phyloP scores from a whole-genome alignment of 2,329 filamentous ascomycete genomes.

The Ploettnerulaceae sp. region DNA sequence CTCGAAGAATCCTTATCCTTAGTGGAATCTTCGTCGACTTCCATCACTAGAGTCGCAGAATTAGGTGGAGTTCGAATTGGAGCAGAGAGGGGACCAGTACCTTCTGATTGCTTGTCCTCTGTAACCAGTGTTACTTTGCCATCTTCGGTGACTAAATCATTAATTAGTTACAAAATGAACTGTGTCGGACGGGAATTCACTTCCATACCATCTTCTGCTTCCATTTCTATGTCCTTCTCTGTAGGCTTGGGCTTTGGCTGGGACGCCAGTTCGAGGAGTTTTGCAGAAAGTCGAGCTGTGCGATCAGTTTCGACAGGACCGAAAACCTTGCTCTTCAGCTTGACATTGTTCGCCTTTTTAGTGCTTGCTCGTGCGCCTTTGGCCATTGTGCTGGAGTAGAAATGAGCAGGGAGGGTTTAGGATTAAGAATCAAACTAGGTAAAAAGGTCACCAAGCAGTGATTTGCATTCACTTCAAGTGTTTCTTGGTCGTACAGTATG shows the following conservation, averaged over 20 bases:
- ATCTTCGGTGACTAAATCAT: conserved; percentile 16
- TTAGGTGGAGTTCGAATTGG: not conserved
- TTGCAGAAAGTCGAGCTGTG: conserved; percentile 77
- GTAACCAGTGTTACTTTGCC: conserved; percentile 13
- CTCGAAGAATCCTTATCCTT: conserved; percentile 37
- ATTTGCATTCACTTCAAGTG: not conserved
- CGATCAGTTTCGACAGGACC: conserved; percentile 75
- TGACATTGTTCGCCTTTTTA: conserved; percentile 77
- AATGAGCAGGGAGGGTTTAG: not conserved
- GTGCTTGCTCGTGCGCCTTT: conserved; percentile 77
- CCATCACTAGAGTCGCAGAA: conserved; percentile 44
- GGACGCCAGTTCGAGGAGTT: conserved; percentile 73
- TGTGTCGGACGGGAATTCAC: not conserved
- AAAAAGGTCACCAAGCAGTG: not conserved
- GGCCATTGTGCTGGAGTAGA: conserved; percentile 62
- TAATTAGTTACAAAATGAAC: conserved; percentile 1
- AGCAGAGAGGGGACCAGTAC: conserved; percentile 12
- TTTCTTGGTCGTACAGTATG: too few species aligned
- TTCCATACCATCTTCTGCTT: conserved; percentile 34
- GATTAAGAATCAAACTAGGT: not conserved
- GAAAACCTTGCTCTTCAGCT: conserved; percentile 76
- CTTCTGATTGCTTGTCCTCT: conserved; percentile 25
- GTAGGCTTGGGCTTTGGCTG: conserved; percentile 63
- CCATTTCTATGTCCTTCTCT: conserved; percentile 46
- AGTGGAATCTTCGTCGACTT: conserved; percentile 44